A percentile compares a stretch with the other conserved stretches of the same genome.
phyloP scores from a whole-genome alignment of 1,284 basidiomycete genomes.

The Phylloboletellus chloephorus region DNA sequence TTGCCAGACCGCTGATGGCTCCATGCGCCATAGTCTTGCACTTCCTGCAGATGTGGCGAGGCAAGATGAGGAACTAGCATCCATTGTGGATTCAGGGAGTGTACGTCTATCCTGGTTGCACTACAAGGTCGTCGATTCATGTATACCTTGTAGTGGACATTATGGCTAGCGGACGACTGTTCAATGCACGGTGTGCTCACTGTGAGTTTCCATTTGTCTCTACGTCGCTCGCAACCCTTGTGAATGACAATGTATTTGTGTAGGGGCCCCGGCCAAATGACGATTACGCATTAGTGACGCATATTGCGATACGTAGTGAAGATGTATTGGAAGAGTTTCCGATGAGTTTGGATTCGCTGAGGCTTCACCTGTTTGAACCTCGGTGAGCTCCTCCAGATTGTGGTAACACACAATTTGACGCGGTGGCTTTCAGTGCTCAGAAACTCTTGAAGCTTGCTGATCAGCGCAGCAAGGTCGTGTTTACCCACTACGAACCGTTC shows the following conservation, averaged over 20 bases:
- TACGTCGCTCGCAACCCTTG: background rate
- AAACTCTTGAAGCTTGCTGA: conserved; percentile 39
- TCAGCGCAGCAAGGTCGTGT: conserved; percentile 32
- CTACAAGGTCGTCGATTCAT: background rate
- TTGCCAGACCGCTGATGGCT: background rate
- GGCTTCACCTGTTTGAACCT: conserved; percentile 33
- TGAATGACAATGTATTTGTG: background rate
- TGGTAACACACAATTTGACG: background rate
- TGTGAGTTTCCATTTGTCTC: conserved; percentile 7
- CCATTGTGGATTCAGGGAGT: conserved; percentile 26
- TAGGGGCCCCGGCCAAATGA: conserved; percentile 26
- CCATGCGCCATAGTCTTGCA: conserved; percentile 18
- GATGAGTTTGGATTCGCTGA: conserved; percentile 16
- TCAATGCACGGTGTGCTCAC: conserved; percentile 16
- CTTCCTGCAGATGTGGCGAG: conserved; percentile 33
- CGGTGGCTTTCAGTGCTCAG: conserved; percentile 26
- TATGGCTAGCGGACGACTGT: conserved; percentile 24
- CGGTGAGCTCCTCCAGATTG: conserved; percentile 18
- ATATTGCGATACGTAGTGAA: conserved; percentile 20
- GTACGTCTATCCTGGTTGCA: conserved; percentile 20
- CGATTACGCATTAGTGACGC: conserved; percentile 31
- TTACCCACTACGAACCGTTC: conserved; percentile 34
- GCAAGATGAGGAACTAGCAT: conserved; percentile 35
- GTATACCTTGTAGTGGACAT: conserved; percentile 13
- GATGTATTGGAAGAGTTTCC: conserved; percentile 30